Base-by-base conservation (phyloP, 768 basidiomycete genomes). In the Tulasnella sp. region DNA sequence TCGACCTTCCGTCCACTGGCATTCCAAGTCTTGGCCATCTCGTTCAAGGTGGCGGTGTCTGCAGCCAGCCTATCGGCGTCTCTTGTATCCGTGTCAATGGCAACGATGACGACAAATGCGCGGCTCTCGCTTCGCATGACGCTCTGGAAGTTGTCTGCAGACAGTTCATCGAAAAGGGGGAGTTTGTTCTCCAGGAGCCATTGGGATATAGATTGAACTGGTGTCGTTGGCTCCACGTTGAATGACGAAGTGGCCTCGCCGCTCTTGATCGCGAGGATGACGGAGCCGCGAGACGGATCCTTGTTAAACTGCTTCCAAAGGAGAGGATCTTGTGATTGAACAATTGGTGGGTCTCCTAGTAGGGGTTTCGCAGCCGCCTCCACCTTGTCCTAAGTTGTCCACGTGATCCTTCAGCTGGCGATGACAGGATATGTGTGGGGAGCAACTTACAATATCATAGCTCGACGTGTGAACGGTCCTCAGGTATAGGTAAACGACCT, bases 91-190 rank as follows among this genome's bases (percentile, higher is more conserved):
- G 85, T 84, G 7, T 86, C 85, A 25, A 77, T 71, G 2, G 89
- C 88, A 17, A 87, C 91, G 71, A 99, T 87, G 7, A 96, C 91
- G 1, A 98, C 93, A 15, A 94, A 86, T 0, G 94, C 92, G 5
- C 85, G 82, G 34, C 91, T 87, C 11, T 58, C 49, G 14, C 91
- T 90, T 71, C 92, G 91, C 94, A 98, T 96, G 58, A 97, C 88
- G 14, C 86, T 87, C 79, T 93, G 90, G 86, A 95, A 97, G 3
- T 91, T 90, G 71, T 90, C 90, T 54, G 90, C 88, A 25, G 88
- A 89, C 67, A 98, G 88, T 82, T 97, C 92, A 25, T 90, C 80
- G 14, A 89, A 84, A 0, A 89, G 88, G 0, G 94, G 93, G 31
- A 94, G 88, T 38, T 91, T 89, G 82, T 97, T 87, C 0, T 84